A percentile compares a stretch with the other conserved stretches of the same genome.
phyloP scores from a whole-genome alignment of 2,329 filamentous ascomycete genomes.

The Pleoardoris graminearum region DNA sequence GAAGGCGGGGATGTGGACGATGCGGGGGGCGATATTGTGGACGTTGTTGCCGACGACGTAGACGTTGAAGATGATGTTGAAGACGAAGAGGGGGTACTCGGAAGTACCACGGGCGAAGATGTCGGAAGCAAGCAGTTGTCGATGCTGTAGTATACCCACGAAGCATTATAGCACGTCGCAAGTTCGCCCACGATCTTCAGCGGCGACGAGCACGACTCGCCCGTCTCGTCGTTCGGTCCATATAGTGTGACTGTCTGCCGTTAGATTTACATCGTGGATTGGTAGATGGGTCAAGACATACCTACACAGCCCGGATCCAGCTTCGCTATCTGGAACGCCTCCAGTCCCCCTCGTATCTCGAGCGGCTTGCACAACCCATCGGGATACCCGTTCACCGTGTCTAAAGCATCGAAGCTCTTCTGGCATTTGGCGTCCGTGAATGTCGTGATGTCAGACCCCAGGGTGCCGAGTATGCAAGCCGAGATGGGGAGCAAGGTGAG shows the following conservation, averaged over 20 bases:
- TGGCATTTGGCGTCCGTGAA: slow-evolving; percentile 19
- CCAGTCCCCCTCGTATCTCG: slow-evolving; percentile 9
- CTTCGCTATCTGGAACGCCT: slow-evolving; percentile 30
- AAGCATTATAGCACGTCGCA: slow-evolving; percentile 31
- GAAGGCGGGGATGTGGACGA: slow-evolving; percentile 1
- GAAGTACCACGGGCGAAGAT: slow-evolving; percentile 10
- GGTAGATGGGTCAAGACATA: slow-evolving; percentile 4
- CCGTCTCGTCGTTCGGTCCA: slow-evolving; percentile 17
- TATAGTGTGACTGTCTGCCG: slow-evolving; percentile 28
- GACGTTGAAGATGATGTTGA: slow-evolving; percentile 6
- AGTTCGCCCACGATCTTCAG: slow-evolving; percentile 24
- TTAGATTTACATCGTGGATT: background rate
- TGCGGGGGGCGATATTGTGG: slow-evolving; percentile 7
- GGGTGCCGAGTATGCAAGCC: background rate
- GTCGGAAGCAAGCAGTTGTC: slow-evolving; percentile 23
- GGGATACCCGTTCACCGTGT: slow-evolving; percentile 23
- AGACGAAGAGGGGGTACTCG: background rate
- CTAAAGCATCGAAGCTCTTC: slow-evolving; percentile 15
- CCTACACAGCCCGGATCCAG: slow-evolving; percentile 32
- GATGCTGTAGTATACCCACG: slow-evolving; percentile 35
- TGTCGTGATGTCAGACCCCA: slow-evolving; percentile 17
- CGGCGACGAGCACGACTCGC: slow-evolving; percentile 20
- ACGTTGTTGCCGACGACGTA: background rate
- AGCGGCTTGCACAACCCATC: slow-evolving; percentile 18
- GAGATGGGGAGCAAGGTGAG: background rate